A percentile compares a stretch with the other conserved stretches of the same genome.
Evolutionary conservation across 2,329 filamentous ascomycete genomes (phyloP).

Genomic region (Lachnellula arida): DNA sequence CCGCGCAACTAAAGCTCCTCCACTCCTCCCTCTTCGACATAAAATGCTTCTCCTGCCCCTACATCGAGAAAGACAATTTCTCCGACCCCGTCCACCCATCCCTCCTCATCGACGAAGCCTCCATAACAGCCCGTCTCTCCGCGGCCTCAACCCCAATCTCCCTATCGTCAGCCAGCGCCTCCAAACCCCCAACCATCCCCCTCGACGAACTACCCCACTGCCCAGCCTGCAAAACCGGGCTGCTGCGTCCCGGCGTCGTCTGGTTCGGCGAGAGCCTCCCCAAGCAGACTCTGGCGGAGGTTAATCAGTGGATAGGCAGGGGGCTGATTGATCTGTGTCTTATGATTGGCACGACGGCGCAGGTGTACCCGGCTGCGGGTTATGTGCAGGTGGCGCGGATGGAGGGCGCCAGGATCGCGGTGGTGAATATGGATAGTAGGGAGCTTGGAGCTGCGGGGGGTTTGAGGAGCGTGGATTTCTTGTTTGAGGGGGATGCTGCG

Average conservation of each 20-base stretch:
- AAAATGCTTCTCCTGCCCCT: constrained; percentile 72
- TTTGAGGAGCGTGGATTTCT: constrained; percentile 44
- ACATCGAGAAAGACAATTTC: constrained; percentile 62
- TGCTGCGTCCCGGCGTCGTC: constrained; percentile 75
- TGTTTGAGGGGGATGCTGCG: constrained; percentile 56
- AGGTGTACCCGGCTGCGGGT: constrained; percentile 73
- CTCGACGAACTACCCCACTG: constrained; percentile 58
- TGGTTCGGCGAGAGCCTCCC: constrained; percentile 83
- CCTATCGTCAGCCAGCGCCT: constrained; percentile 5
- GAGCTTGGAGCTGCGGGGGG: constrained; percentile 23
- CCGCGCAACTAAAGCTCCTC: constrained; percentile 62
- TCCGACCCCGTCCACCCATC: constrained; percentile 75
- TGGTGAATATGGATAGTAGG: constrained; percentile 60
- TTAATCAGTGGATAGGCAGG: constrained; percentile 60
- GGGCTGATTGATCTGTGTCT: constrained; percentile 70
- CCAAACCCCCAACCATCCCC: constrained; percentile 8
- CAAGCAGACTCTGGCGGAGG: constrained; percentile 49
- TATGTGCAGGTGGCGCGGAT: constrained; percentile 62
- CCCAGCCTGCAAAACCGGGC: constrained; percentile 51
- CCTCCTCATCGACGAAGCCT: constrained; percentile 49
- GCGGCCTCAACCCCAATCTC: constrained; percentile 2
- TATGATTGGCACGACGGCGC: constrained; percentile 78
- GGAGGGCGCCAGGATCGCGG: constrained; percentile 66
- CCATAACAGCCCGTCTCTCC: constrained; percentile 33
- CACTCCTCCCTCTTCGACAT: constrained; percentile 82